These are phyloP conservation scores for Tylopilus sp. DNA, from an alignment of 1,284 basidiomycete species.

Conservation along the genomic window DNA sequence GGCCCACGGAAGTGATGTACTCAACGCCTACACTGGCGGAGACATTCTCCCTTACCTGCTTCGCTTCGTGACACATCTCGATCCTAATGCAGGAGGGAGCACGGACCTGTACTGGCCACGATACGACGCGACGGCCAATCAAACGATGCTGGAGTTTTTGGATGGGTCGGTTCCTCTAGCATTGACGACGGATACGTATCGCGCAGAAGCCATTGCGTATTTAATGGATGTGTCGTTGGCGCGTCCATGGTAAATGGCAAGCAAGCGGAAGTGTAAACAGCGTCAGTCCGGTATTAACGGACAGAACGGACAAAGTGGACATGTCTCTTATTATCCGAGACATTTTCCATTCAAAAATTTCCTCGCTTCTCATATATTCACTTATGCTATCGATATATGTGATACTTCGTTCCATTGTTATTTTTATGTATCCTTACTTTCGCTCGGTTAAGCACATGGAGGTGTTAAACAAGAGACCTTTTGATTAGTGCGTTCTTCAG, in stretches of 20 bases:
- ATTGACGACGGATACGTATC: slow-evolving; percentile 56
- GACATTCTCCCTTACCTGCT: slow-evolving; percentile 53
- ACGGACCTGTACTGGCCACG: neutral
- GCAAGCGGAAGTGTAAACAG: too few relatives aligned
- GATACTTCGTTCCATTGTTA: too few relatives aligned
- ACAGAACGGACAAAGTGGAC: too few relatives aligned
- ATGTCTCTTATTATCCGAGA: too few relatives aligned
- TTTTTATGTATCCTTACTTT: too few relatives aligned
- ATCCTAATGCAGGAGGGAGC: neutral
- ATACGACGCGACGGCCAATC: slow-evolving; percentile 49
- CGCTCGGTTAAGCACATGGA: too few relatives aligned
- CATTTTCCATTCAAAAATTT: too few relatives aligned
- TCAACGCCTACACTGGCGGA: slow-evolving; percentile 49
- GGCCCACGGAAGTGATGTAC: slow-evolving; percentile 54
- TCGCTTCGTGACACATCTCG: neutral
- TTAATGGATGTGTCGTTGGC: slow-evolving; percentile 50
- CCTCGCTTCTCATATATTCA: too few relatives aligned
- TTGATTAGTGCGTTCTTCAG: too few relatives aligned
- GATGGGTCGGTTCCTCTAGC: slow-evolving; percentile 51
- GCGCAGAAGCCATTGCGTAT: slow-evolving; percentile 53
- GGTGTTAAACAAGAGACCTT: too few relatives aligned
- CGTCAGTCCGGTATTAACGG: too few relatives aligned
- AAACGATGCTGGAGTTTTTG: slow-evolving; percentile 57
- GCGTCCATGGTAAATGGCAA: slow-evolving; percentile 43
- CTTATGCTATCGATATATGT: too few relatives aligned